Base-by-base conservation (phyloP, 2,329 filamentous ascomycete genomes). In the Pseudogymnoascus sp. region DNA sequence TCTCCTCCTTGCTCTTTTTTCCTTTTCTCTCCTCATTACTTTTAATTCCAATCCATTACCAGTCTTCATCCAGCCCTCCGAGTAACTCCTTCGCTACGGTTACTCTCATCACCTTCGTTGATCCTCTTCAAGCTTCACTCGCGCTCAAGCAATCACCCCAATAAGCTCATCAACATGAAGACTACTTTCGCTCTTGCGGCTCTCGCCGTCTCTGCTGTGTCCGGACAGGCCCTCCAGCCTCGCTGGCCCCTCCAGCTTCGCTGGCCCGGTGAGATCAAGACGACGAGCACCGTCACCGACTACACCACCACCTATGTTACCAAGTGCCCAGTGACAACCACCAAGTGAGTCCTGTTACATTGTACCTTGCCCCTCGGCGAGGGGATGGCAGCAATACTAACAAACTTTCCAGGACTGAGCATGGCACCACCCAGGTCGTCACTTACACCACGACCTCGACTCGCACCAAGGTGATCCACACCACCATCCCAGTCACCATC, bases 111-210 rank as follows among this genome's bases (percentile, higher is more conserved):
- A 60, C 56, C 56, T 60, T 60, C 56, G 56, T 40, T 60, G 56
- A 53, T 53, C 16, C 46, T 53, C 46, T 53, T 18, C 46, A 53
- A 53, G 46, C 46, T 53, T 53, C 44, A 31, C 46, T 11, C 12
- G 38, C 7, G 56, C 18, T 60, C 23, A 23, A 60, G 31, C 56
- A 60, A 38, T 40, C 23, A 21, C 34, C 34, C 8, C 8, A 8
- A 60, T 23, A 37, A 60, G 31, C 10, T 38, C 36, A 18, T 66
- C 66, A 70, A 67, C 21, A 72, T 72, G 70, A 73, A 72, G 68
- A 34, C 64, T 46, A 42, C 65, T 61, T 65, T 71, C 53, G 38
- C 71, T 31, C 64, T 71, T 63, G 18, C 21, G 56, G 69, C 72
- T 36, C 62, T 70, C 40, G 70, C 67, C 62, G 44, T 69, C 23